These are phyloP conservation scores for Waitea zeae DNA, from an alignment of 1,284 basidiomycete genomes.

Conservation along the genomic window DNA sequence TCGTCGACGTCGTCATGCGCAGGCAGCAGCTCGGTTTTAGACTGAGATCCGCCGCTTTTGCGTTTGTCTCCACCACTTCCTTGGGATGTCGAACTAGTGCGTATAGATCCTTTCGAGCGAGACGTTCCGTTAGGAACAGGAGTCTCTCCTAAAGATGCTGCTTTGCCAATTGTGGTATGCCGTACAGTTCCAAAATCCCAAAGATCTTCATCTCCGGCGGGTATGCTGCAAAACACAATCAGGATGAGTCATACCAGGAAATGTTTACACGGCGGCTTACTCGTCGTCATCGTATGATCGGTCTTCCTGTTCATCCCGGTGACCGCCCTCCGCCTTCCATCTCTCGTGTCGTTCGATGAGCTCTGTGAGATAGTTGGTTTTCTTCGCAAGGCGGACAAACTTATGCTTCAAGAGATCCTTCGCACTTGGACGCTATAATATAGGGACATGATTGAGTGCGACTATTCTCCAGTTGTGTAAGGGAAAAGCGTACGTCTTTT, in stretches of 20 bases:
- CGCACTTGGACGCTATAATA: conserved; percentile 71
- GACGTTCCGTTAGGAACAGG: too few relatives aligned
- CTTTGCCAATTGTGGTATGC: too few relatives aligned
- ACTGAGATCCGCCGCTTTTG: too few relatives aligned
- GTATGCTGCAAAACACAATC: too few relatives aligned
- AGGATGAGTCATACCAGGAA: not conserved
- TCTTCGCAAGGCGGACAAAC: conserved; percentile 88
- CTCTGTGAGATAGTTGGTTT: conserved; percentile 86
- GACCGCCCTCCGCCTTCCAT: conserved; percentile 88
- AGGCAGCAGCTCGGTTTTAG: too few relatives aligned
- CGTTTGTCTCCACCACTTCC: too few relatives aligned
- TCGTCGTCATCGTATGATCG: conserved; percentile 37
- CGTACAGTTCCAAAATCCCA: conserved; percentile 94
- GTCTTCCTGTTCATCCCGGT: conserved; percentile 55
- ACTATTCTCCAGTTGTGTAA: too few relatives aligned
- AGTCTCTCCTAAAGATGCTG: too few relatives aligned
- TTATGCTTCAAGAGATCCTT: conserved; percentile 91
- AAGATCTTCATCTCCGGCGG: conserved; percentile 74
- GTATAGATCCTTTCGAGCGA: too few relatives aligned
- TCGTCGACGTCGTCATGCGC: too few relatives aligned
- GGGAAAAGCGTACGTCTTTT: conserved; percentile 46
- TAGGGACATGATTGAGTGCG: conserved; percentile 5
- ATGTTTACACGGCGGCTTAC: conserved; percentile 19
- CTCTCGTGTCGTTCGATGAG: conserved; percentile 88
- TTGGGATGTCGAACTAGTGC: too few relatives aligned